Conservation (phyloP, 129 eudicot genomes). For the Arctium minus region DNA sequence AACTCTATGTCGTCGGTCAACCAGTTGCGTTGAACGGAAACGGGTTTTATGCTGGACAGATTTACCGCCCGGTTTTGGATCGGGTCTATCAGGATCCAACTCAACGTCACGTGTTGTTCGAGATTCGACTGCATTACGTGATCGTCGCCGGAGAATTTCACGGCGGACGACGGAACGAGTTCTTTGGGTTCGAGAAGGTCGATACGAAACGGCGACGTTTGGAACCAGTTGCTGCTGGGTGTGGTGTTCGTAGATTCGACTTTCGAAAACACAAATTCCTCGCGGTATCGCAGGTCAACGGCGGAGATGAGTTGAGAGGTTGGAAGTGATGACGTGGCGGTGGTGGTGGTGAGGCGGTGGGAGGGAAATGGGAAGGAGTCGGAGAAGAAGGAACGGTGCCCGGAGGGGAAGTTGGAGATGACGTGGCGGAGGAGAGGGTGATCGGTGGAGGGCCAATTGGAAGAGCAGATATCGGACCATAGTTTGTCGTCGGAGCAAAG, state of each 20-base stretch:
- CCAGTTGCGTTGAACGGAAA: background rate
- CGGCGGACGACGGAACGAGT: constrained; percentile 2
- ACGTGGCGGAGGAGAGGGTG: background rate
- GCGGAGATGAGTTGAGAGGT: constrained; percentile 23
- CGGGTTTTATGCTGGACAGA: constrained; percentile 20
- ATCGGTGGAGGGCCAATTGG: constrained; percentile 41
- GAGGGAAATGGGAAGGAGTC: constrained; percentile 31
- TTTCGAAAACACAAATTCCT: constrained; percentile 17
- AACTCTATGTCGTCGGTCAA: constrained; percentile 38
- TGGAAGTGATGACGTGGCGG: background rate
- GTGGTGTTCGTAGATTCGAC: constrained; percentile 14
- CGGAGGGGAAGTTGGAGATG: constrained; percentile 32
- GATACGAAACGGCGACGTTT: constrained; percentile 22
- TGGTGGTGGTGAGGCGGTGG: background rate
- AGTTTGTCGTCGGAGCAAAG: constrained; percentile 41
- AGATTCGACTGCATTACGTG: background rate
- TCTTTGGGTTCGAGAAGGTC: constrained; percentile 37
- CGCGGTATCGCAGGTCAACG: constrained; percentile 21
- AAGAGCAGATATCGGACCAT: constrained; percentile 48
- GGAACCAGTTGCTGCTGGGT: constrained; percentile 22
- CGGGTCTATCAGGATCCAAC: constrained; percentile 41
- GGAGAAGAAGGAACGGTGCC: constrained; percentile 39
- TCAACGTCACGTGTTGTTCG: constrained; percentile 19
- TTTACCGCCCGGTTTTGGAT: constrained; percentile 26
- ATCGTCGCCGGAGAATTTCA: constrained; percentile 11